Base-by-base conservation (phyloP, 2,329 filamentous ascomycete genomes). In the Pseudogymnoascus sp. region DNA sequence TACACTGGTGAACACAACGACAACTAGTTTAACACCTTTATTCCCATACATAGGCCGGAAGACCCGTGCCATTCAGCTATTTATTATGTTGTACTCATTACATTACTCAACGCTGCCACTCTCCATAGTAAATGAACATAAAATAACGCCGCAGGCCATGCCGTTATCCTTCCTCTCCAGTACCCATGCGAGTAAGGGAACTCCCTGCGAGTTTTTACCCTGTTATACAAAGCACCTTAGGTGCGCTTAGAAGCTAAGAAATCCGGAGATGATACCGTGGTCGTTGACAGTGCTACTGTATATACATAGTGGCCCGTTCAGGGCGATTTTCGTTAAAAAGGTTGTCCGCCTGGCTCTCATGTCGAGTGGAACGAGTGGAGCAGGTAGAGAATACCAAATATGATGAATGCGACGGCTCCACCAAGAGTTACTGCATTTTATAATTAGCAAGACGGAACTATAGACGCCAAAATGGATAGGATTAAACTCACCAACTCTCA, bases 301-400 rank as follows among this genome's bases (percentile, higher is more conserved):
- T 53, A 53, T 53, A 53, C 47, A 53, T 53, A 53, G 28, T 33
- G 47, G 47, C 28, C 47, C 47, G 12, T 53, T 33, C 25, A 33
- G 28, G 47, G 47, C 15, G 25, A 8, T 33, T 50, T 53, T 53
- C 47, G 47, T 53, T 53, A 53, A 53, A 50, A 50, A 53, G 8
- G 28, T 53, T 53, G 18, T 33, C 14, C 47, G 4, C 11, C 25
- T 53, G 47, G n/a, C 6, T 20, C 47, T 65, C 60, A 72, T 36
- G 64, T 68, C 41, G 84, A 85, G 70, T 82, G 85, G 61, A 92
- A 77, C 12, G 88, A 88, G 75, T 97, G 93, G 63, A 92, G 78
- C 37, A 96, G 77, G 75, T 99, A 99, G 67, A 99, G 92, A 68
- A 96, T 75, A 63, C 91, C 93, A 72, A 99, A 99, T 30, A 91